Conservation (phyloP, 441 rosid genomes). For the Codiaeum variegatum region DNA sequence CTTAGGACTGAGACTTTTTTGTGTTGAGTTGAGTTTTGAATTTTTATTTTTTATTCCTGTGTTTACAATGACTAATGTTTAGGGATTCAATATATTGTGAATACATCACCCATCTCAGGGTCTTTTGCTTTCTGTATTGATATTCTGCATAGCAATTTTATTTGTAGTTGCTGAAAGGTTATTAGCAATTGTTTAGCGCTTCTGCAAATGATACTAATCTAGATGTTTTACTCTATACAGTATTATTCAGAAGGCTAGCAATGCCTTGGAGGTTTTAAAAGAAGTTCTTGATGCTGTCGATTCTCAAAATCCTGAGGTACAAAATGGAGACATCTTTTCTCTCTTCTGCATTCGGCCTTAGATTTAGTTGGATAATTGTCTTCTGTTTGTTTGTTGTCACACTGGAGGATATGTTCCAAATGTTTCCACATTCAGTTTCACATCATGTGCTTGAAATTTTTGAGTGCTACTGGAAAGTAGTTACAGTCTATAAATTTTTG, state of each 20-base stretch:
- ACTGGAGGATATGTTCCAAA: background rate
- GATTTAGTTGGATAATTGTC: background rate
- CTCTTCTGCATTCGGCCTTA: background rate
- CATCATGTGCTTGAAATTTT: background rate
- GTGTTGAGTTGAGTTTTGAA: no score
- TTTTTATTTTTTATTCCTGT: background rate
- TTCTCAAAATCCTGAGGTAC: conserved; percentile 81
- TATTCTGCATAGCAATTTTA: background rate
- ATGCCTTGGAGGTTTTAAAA: conserved; percentile 80
- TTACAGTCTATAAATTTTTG: background rate
- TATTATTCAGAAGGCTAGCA: conserved; percentile 81
- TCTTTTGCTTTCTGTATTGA: background rate
- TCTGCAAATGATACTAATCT: background rate
- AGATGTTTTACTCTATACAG: conserved; percentile 35
- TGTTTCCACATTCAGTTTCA: background rate
- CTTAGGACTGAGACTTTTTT: no score
- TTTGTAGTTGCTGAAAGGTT: background rate
- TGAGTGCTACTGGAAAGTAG: background rate
- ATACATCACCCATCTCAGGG: background rate
- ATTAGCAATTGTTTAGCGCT: background rate
- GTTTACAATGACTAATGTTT: background rate
- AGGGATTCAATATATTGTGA: background rate
- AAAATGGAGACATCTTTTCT: conserved; percentile 8
- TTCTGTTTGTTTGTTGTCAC: background rate
- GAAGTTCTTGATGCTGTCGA: conserved; percentile 93